These are phyloP conservation scores for Nectriaceae sp. DNA, from an alignment of 2,329 filamentous ascomycete genomes.

Conservation along the genomic window DNA sequence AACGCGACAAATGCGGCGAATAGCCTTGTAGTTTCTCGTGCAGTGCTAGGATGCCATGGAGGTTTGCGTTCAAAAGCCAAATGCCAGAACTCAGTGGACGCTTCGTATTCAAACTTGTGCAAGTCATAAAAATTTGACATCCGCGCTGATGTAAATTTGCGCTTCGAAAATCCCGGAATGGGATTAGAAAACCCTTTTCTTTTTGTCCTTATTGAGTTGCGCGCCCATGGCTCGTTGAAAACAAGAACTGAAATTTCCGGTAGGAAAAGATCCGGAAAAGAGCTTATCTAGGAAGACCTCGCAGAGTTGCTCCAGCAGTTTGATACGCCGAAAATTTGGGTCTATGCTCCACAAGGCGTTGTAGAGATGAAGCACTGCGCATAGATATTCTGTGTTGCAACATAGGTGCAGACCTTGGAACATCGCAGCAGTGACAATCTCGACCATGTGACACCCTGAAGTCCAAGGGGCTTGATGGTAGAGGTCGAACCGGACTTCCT, in stretches of 20 bases:
- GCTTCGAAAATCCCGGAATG: background rate
- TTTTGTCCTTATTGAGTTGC: background rate
- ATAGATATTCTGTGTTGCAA: background rate
- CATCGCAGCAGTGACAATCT: background rate
- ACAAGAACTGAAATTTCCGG: background rate
- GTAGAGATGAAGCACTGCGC: background rate
- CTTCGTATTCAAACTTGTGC: background rate
- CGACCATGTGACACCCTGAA: background rate
- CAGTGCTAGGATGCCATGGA: background rate
- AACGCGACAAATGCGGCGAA: no score
- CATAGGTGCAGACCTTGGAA: background rate
- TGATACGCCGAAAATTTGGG: background rate
- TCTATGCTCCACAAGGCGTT: background rate
- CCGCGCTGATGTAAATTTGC: background rate
- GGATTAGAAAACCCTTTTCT: background rate
- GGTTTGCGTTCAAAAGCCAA: background rate
- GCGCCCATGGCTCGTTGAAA: background rate
- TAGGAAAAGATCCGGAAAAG: background rate
- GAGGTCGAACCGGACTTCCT: background rate
- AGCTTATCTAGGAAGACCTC: background rate
- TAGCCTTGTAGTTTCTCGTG: no score
- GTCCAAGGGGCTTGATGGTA: background rate
- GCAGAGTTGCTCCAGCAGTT: background rate
- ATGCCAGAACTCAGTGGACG: background rate
- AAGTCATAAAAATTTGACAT: background rate